Evolutionary conservation across 2,329 filamentous ascomycete species (phyloP), one percentile per base, ranked within the genome.

Genomic region (Arthrinium puccinioides): DNA sequence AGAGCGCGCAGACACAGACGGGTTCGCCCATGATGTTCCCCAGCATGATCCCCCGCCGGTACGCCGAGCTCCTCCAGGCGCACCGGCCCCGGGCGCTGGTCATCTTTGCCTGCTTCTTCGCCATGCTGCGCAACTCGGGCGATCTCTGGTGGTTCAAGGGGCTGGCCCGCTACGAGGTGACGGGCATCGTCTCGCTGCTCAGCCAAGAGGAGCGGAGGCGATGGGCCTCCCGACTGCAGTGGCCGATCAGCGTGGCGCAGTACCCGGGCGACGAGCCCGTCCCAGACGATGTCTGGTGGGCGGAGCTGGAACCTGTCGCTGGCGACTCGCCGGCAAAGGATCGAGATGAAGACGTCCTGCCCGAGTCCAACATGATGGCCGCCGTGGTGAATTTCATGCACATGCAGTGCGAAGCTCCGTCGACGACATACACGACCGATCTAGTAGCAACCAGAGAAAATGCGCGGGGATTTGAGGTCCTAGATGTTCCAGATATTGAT

Each of bases 101-200:
- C 21, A 76, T 82, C 27, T 66, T 83, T 2, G 79, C 78, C 5
- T 79, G 75, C 53, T 83, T 82, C 54, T 82, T 82, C 49, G 78
- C 76, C 21, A 61, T 82, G 24, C 62, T 84, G 32, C 79, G 79
- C 50, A 69, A 70, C 24, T 63, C 82, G 43, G 73, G 81, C 42
- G 56, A 66, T 11, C 63, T 79, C n/a, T 87, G 82, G 82, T 87
- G 82, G 82, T 62, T 85, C 20, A 69, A 76, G 15, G 79, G 81
- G 23, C 79, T 83, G 49, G 73, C 79, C 8, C 70, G 72, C 13
- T 70, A 76, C 39, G 76, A 86, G 48, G 74, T 86, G 10, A 71
- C 76, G 52, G 79, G 80, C 15, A 68, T 84, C 16, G 67, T 76
- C 14, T 70, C 69, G 24, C 57, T 78, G 21, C 79, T 79, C 52